Conservation (phyloP, 805 yeast species). For the Candida namnaoensis region DNA sequence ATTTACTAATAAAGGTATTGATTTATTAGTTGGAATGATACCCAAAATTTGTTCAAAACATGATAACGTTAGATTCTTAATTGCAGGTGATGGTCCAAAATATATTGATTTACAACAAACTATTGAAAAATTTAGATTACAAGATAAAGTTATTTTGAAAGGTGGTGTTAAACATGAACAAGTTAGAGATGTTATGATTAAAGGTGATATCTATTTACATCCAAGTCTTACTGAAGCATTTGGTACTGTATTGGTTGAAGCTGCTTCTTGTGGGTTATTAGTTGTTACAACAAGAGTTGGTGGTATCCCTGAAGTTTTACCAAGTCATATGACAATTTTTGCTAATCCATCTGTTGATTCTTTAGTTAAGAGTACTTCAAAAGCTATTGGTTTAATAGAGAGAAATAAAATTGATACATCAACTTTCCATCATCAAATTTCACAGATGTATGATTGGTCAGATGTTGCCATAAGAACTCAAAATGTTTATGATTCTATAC, state of each 20-base stretch:
- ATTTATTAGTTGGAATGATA: constrained; percentile 70
- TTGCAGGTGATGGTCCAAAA: constrained; percentile 98
- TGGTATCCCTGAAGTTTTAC: constrained; percentile 95
- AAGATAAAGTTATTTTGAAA: constrained; percentile 76
- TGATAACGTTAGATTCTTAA: constrained; percentile 62
- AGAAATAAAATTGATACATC: constrained; percentile 59
- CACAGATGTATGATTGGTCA: constrained; percentile 83
- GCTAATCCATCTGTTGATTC: constrained; percentile 86
- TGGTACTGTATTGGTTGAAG: constrained; percentile 95
- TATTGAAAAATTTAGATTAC: constrained; percentile 79
- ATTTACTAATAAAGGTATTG: constrained; percentile 96
- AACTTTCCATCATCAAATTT: constrained; percentile 68
- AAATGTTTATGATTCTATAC: constrained; percentile 56
- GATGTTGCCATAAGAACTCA: constrained; percentile 86
- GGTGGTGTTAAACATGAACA: constrained; percentile 90
- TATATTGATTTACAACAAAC: constrained; percentile 91
- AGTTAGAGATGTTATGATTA: constrained; percentile 86
- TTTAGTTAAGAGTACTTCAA: constrained; percentile 57
- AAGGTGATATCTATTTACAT: constrained; percentile 89
- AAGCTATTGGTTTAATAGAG: constrained; percentile 58
- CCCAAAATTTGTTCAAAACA: constrained; percentile 69
- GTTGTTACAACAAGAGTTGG: constrained; percentile 96
- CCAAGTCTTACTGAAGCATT: constrained; percentile 95
- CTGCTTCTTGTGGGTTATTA: constrained; percentile 89
- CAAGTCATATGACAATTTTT: constrained; percentile 86